These are phyloP conservation scores for Hypseocharis bilobata DNA, from an alignment of 441 rosid species.

Conservation along the genomic window DNA sequence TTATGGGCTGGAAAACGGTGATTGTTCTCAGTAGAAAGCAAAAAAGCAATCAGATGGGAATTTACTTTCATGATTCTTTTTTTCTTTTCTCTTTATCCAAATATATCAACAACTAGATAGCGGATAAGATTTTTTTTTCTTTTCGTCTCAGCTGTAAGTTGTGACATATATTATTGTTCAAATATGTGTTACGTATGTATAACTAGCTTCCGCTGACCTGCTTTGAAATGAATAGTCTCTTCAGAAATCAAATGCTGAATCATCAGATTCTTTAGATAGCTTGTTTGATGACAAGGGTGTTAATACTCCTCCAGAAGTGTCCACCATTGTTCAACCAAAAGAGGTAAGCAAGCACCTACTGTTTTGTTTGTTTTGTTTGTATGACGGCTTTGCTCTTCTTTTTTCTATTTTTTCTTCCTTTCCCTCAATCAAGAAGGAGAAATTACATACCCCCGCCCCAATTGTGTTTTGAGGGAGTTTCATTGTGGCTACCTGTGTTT, in stretches of 20 bases:
- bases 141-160: neutral
- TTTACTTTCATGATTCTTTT: neutral
- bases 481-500: no score
- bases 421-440: no score
- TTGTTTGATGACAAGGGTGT: slow-evolving; percentile 36
- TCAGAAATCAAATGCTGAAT: slow-evolving; percentile 34
- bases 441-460: no score
- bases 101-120: neutral
- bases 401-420: neutral
- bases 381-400: slow-evolving; percentile 6
- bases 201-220: slow-evolving; percentile 15
- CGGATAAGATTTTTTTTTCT: neutral
- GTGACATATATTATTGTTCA: neutral
- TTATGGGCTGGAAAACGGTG: no score
- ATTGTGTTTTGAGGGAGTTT: no score
- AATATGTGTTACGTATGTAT: neutral
- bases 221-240: slow-evolving; percentile 29
- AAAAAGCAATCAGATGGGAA: neutral
- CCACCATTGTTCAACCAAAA: slow-evolving; percentile 37
- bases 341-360: slow-evolving; percentile 33
- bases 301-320: slow-evolving; percentile 24
- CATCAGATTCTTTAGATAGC: slow-evolving; percentile 39
- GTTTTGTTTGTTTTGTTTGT: neutral
- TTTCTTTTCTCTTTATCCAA: neutral
- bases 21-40: neutral